Conservation (phyloP, 179 eudicot genomes). For the Beta macrorhiza region DNA sequence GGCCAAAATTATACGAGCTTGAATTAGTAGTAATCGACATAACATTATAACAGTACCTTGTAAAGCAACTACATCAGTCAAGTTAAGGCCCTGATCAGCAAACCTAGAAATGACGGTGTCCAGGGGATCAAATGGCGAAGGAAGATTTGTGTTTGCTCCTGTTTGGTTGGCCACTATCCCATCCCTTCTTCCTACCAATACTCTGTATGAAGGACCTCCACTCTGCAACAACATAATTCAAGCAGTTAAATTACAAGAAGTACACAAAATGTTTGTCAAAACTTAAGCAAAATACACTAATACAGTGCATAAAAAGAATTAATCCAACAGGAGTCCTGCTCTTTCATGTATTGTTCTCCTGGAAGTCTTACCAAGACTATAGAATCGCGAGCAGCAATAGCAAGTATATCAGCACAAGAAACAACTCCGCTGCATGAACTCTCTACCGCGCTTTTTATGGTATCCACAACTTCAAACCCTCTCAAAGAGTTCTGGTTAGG, state of each 20-base stretch:
- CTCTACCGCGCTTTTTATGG: slow-evolving; percentile 71
- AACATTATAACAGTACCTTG: no score
- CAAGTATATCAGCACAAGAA: slow-evolving; percentile 76
- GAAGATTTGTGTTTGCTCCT: slow-evolving; percentile 56
- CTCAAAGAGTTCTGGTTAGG: slow-evolving; percentile 63
- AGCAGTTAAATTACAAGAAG: not conserved
- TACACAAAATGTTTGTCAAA: no score
- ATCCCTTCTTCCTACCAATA: slow-evolving; percentile 76
- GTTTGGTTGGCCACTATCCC: slow-evolving; percentile 70
- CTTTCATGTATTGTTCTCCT: not conserved
- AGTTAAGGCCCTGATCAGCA: slow-evolving; percentile 52
- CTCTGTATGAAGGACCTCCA: slow-evolving; percentile 74
- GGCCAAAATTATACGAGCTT: no score
- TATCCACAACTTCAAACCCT: slow-evolving; percentile 78
- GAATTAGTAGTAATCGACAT: no score
- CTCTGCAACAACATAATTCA: slow-evolving; percentile 42
- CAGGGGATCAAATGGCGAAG: slow-evolving; percentile 58
- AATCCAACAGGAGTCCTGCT: no score
- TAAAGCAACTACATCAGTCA: slow-evolving; percentile 67
- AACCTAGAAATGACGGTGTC: slow-evolving; percentile 52
- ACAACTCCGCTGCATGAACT: slow-evolving; percentile 65
- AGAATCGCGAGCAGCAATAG: slow-evolving; percentile 86
- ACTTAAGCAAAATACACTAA: no score
- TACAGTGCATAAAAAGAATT: no score
- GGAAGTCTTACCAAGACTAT: slow-evolving; percentile 51